Evolutionary conservation across 2,329 filamentous ascomycete genomes (phyloP), one percentile per base, ranked within the genome.

Genomic region (Ceratocystis cubensis): DNA sequence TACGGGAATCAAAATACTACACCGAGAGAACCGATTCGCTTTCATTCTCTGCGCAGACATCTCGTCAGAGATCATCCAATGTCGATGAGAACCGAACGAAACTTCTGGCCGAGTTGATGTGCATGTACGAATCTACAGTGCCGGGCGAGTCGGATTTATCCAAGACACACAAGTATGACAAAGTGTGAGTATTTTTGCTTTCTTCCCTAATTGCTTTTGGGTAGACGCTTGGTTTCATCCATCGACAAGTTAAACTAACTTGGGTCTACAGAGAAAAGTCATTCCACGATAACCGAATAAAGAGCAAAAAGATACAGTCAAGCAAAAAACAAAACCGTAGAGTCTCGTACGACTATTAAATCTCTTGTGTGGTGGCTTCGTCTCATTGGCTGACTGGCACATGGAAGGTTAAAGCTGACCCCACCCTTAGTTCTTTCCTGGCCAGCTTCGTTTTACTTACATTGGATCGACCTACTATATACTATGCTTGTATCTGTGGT

Each of bases 1-100:
- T 85, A 37, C 77, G 80, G n/a, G 70, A 72, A 28, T 84, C 81
- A 2, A 81, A 76, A 56, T 84, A 84, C 71, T 85, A 84, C 71
- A 77, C 79, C 1, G 76, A 74, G 50, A 73, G 76, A 45, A 82
- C 73, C 68, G 81, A 85, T 71, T 79, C 78, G 50, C 77, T 84
- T 68, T 79, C 77, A 0, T 79, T 85, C 44, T 79, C 83, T 65
- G 81, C 81, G 0, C 83, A 85, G 71, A 80, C 78, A 1, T 77
- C 81, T 65, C 77, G 83, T 22, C 82, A 80, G 48, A 76, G 81
- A 59, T 74, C 75, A 17, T 77, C 79, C 62, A 85, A 85, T 70
- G 74, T 75, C 8, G 78, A 81, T 0, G 80, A 83, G 48, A 85
- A 85, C 70, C 76, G 75, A 41, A 71, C 73, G 28, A 81, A 84